These are phyloP conservation scores for Litchi chinensis DNA, from an alignment of 345 rosid genomes.

Conservation along the genomic window DNA sequence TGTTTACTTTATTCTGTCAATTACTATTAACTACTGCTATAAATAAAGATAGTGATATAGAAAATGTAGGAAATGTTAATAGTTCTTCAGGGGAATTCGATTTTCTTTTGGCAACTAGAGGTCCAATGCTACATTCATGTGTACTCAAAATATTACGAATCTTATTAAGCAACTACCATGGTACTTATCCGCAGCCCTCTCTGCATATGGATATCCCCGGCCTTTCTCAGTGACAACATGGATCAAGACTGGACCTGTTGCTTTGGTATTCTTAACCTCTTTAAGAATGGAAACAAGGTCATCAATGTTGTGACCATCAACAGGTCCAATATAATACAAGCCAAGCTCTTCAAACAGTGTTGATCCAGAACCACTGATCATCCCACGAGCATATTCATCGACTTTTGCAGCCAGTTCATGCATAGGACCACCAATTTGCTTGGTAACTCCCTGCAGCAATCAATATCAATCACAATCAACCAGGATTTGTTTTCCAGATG, in stretches of 20 bases:
- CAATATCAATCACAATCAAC: conserved; percentile 11
- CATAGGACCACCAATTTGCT: conserved; percentile 73
- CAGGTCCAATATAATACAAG: conserved; percentile 93
- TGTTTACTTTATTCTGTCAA: background rate
- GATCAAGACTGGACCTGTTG: conserved; percentile 88
- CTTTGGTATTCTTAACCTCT: conserved; percentile 88
- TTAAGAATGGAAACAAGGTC: conserved; percentile 81
- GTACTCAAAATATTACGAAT: background rate
- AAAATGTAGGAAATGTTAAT: too few relatives aligned
- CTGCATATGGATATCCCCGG: conserved; percentile 96
- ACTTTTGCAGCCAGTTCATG: conserved; percentile 92
- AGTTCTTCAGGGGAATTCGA: too few relatives aligned
- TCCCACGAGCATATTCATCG: conserved; percentile 95
- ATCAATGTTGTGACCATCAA: conserved; percentile 91
- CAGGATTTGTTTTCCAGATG: background rate
- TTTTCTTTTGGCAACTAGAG: too few relatives aligned
- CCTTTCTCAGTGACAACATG: conserved; percentile 99
- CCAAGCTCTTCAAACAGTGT: conserved; percentile 97
- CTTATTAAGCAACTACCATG: conserved; percentile 51
- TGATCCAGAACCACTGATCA: conserved; percentile 95
- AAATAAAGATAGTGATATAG: too few relatives aligned
- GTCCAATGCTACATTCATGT: too few relatives aligned
- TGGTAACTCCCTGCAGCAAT: conserved; percentile 76
- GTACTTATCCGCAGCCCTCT: conserved; percentile 90
- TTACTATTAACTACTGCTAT: background rate